These are phyloP conservation scores for Neonectria ditissima DNA, from an alignment of 2,329 filamentous ascomycete species.

Conservation along the genomic window DNA sequence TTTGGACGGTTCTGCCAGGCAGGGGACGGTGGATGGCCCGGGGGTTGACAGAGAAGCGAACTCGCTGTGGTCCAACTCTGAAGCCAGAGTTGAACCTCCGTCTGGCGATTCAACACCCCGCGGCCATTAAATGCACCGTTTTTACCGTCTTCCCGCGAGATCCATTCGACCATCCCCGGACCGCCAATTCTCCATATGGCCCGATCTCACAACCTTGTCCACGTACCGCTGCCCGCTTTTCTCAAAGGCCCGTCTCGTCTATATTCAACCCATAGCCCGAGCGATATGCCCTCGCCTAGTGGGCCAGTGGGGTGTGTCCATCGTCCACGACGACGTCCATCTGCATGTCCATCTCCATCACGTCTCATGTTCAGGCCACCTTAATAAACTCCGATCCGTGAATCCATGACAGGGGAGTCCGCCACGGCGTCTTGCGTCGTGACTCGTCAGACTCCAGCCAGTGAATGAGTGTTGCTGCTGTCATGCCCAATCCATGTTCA, in stretches of 20 bases:
- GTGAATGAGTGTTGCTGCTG: too few species aligned
- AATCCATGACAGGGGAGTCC: constrained; percentile 30
- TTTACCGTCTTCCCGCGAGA: constrained; percentile 1
- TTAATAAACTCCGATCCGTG: constrained; percentile 42
- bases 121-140: constrained; percentile 11
- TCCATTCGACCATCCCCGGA: constrained; percentile 10
- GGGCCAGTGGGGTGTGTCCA: constrained; percentile 21
- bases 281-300: constrained; percentile 20
- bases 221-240: constrained; percentile 12
- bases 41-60: constrained; percentile 8
- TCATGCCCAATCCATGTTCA: not conserved
- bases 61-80: constrained; percentile 19
- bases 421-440: constrained; percentile 26
- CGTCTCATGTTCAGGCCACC: constrained; percentile 46
- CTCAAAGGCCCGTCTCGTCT: constrained; percentile 20
- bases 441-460: constrained; percentile 15
- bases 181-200: constrained; percentile 8
- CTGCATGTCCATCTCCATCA: constrained; percentile 38
- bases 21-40: not conserved
- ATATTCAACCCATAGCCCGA: constrained; percentile 21
- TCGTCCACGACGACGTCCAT: constrained; percentile 23
- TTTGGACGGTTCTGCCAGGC: not conserved
- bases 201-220: constrained; percentile 16
- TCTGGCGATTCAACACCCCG: constrained; percentile 16
- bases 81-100: constrained; percentile 14